These are phyloP conservation scores for Potentilla sterilis DNA, from an alignment of 306 rosid genomes.

Conservation along the genomic window DNA sequence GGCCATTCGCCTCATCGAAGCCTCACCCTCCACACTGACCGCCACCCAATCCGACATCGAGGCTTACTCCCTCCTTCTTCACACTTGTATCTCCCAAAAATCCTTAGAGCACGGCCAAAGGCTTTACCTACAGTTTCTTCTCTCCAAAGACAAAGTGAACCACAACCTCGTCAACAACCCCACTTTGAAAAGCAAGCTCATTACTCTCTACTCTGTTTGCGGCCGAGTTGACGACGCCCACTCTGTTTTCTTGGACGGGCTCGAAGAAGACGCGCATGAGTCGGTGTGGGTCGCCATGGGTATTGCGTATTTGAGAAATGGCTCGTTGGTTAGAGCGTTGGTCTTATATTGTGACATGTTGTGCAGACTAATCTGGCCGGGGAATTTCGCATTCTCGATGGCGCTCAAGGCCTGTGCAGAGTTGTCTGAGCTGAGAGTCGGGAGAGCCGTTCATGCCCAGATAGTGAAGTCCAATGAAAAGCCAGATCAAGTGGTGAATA, in stretches of 20 bases:
- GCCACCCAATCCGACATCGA: conserved; percentile 28
- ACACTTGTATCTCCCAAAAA: conserved; percentile 47
- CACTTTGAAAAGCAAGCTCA: conserved; percentile 50
- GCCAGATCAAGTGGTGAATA: conserved; percentile 63
- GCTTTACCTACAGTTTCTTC: conserved; percentile 39
- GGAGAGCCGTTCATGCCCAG: conserved; percentile 57
- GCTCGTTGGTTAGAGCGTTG: conserved; percentile 40
- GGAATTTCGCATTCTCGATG: conserved; percentile 50
- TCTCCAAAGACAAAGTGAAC: background rate
- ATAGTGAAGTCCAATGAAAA: conserved; percentile 38
- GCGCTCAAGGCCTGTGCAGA: conserved; percentile 49
- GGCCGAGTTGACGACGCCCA: conserved; percentile 48
- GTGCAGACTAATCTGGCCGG: conserved; percentile 31
- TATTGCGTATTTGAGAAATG: conserved; percentile 49
- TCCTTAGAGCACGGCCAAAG: conserved; percentile 54
- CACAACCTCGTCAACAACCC: conserved; percentile 38
- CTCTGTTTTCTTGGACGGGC: conserved; percentile 31
- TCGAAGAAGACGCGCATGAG: background rate
- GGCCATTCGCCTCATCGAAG: conserved; percentile 49
- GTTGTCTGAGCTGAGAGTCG: conserved; percentile 29
- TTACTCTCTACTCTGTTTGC: conserved; percentile 57
- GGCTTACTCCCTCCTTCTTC: conserved; percentile 40
- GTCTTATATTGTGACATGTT: conserved; percentile 47
- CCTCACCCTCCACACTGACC: conserved; percentile 33
- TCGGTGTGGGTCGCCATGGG: conserved; percentile 65